Conservation (phyloP, 2,329 filamentous ascomycete genomes). For the Aspergillus japonicus region DNA sequence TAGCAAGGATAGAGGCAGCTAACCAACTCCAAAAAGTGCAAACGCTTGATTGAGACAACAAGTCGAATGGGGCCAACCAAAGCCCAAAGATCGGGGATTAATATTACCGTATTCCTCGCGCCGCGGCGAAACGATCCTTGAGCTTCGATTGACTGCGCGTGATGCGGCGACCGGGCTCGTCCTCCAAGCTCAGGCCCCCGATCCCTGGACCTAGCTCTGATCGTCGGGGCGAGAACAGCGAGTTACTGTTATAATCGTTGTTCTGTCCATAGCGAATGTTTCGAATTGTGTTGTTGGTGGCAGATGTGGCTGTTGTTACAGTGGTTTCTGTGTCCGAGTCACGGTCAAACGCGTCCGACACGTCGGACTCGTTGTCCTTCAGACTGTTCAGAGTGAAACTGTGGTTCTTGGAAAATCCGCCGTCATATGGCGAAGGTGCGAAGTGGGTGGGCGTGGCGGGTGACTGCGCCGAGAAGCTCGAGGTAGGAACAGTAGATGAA, state of each 20-base stretch:
- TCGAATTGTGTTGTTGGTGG: conserved; percentile 34
- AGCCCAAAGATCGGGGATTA: neutral
- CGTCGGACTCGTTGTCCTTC: conserved; percentile 32
- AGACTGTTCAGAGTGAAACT: conserved; percentile 35
- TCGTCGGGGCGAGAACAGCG: conserved; percentile 31
- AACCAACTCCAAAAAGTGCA: conserved; percentile 5
- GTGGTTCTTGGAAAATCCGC: conserved; percentile 23
- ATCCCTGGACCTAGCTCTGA: conserved; percentile 35
- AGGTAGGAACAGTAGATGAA: conserved; percentile 25
- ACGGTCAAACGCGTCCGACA: conserved; percentile 30
- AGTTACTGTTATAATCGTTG: conserved; percentile 17
- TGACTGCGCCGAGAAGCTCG: conserved; percentile 29
- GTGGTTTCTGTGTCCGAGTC: conserved; percentile 41
- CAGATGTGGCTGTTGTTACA: conserved; percentile 32
- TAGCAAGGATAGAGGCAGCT: neutral
- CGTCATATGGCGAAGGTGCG: conserved; percentile 22
- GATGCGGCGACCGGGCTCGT: conserved; percentile 33
- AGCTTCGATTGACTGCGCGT: conserved; percentile 37
- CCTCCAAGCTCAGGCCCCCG: conserved; percentile 35
- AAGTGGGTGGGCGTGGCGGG: conserved; percentile 26
- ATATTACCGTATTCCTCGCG: conserved; percentile 19
- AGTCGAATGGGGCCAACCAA: neutral
- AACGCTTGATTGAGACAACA: conserved; percentile 37
- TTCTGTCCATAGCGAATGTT: conserved; percentile 38
- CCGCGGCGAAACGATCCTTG: conserved; percentile 14